These are phyloP conservation scores for Monotropa hypopitys DNA, from an alignment of 179 eudicot species.

Conservation along the genomic window DNA sequence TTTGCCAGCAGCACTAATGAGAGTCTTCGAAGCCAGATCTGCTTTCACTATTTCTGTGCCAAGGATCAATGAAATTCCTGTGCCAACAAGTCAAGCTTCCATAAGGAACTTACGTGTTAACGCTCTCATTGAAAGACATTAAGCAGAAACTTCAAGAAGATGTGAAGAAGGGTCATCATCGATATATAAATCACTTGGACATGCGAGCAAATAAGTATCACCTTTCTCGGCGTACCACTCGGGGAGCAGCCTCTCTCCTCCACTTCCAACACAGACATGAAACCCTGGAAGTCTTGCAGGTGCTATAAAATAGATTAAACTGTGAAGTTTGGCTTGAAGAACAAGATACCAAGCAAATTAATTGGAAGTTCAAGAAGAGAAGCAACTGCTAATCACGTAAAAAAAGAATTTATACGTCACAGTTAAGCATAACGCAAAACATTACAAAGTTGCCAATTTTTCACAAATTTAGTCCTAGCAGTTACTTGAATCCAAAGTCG, in stretches of 20 bases:
- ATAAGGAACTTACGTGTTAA: not conserved
- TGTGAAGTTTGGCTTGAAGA: not conserved
- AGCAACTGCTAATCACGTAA: not conserved
- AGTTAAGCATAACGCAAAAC: not conserved
- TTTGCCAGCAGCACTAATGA: constrained; percentile 71
- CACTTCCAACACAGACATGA: constrained; percentile 93
- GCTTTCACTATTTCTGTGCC: constrained; percentile 78
- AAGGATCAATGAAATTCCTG: constrained; percentile 73
- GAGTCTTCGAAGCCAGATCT: constrained; percentile 74
- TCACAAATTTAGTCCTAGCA: not conserved
- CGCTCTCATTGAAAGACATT: not conserved
- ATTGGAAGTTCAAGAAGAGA: not conserved
- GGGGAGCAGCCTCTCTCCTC: constrained; percentile 87
- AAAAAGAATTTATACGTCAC: not conserved
- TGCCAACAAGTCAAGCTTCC: constrained; percentile 2
- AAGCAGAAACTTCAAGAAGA: not conserved
- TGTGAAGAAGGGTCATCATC: not conserved
- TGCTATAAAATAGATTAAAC: constrained; percentile 33
- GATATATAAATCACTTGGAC: not conserved
- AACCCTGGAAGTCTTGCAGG: constrained; percentile 98
- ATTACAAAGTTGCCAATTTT: not conserved
- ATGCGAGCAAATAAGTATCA: constrained; percentile 10
- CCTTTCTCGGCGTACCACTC: constrained; percentile 96
- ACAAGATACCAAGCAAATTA: not conserved
- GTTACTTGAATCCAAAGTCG: not conserved